phyloP scores from a whole-genome alignment of 2,329 filamentous ascomycete species.

The Escovopsis sp. region DNA sequence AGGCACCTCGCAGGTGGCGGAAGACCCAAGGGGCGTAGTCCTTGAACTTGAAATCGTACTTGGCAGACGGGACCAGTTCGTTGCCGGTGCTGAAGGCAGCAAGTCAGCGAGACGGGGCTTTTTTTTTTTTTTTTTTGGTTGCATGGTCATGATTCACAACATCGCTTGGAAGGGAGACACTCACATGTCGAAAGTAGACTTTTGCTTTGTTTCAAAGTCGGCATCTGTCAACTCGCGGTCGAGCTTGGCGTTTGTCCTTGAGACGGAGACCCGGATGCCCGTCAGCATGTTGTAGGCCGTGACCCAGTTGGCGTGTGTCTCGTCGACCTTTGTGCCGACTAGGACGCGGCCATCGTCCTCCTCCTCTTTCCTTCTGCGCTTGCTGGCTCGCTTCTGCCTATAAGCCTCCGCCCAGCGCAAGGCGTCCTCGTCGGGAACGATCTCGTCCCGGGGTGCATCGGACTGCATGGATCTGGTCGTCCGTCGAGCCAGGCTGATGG shows the following conservation, averaged over 20 bases:
- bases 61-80: constrained; percentile 90
- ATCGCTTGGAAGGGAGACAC: constrained; percentile 17
- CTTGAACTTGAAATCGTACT: constrained; percentile 99
- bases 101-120: background rate
- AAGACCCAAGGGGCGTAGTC: constrained; percentile 99
- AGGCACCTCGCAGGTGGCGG: constrained; percentile 73
- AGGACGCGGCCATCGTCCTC: constrained; percentile 90
- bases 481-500: constrained; percentile 66
- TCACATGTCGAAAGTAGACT: constrained; percentile 97
- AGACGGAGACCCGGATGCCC: constrained; percentile 92
- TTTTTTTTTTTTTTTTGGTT: too few relatives aligned
- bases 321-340: constrained; percentile 94
- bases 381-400: constrained; percentile 79
- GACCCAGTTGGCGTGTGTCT: constrained; percentile 93
- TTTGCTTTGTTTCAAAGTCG: constrained; percentile 89
- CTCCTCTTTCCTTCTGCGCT: constrained; percentile 66
- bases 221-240: constrained; percentile 78
- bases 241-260: constrained; percentile 90
- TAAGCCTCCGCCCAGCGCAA: constrained; percentile 86
- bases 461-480: constrained; percentile 76
- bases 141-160: too few relatives aligned
- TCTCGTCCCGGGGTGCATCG: constrained; percentile 69
- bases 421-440: constrained; percentile 78
- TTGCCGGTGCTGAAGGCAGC: constrained; percentile 59
- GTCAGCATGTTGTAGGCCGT: constrained; percentile 99